Base-by-base conservation (phyloP, 805 yeast species). In the Pichia phayaonensis region DNA sequence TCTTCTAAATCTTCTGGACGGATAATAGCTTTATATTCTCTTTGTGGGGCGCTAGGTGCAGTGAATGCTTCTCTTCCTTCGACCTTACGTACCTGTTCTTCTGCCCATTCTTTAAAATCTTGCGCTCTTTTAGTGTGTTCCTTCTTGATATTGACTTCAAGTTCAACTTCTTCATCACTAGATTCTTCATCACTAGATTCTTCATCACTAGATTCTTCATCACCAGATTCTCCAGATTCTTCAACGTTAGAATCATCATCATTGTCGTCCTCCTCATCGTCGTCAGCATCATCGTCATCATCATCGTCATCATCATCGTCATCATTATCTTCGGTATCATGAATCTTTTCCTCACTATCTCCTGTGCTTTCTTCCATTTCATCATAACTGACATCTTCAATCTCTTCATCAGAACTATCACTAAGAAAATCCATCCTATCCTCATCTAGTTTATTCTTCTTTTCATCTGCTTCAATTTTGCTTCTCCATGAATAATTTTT, bases 61-160 rank as follows among this genome's bases (percentile, higher is more conserved):
- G 75, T 67, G 52, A 65, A 61, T 44, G 66, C 80, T 16, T 77
- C 74, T 24, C 82, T 72, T 1, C 86, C 89, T 57, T 81, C 87
- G 40, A 81, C 68, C 53, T 76, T 72, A 51, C 84, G 79, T 4
- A 83, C 78, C 60, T 86, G 86, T 36, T 75, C 68, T 56, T 83
- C 86, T 0, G 97, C 97, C 98, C 99, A 94, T 20, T 78, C 77
- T 66, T 86, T 87, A 72, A 94, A 94, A 18, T 81, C 77, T 38
- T 74, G 72, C 1, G 88, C 92, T 43, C 68, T 70, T 29, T 73
- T 63, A 40, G 68, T 63, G 54, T 73, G 82, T 38, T 71, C 68
- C 40, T 75, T 75, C 59, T 71, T 76, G 31, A 62, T 54, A 29
- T 61, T 58, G 18, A 58, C 54, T 7, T 67, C 68, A 4, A 61